Evolutionary conservation across 208 protist genomes (phyloP).

Genomic region (Vickermania ingenoplastis): DNA sequence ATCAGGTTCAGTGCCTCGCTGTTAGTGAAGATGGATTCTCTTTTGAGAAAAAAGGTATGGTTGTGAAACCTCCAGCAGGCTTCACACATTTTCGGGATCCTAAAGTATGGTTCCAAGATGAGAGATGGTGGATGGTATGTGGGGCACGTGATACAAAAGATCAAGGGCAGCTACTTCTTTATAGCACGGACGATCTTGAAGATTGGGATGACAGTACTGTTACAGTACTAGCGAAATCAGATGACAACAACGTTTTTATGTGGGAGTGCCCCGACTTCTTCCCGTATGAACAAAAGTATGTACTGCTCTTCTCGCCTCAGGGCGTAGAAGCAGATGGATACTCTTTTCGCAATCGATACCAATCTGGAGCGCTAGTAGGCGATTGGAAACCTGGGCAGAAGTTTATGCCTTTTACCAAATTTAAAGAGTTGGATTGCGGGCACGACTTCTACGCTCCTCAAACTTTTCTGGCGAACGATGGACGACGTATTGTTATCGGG

Average conservation of each 20-base stretch:
- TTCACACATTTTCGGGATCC: conserved; percentile 46
- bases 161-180: conserved; percentile 54
- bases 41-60: conserved; percentile 55
- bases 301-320: conserved; percentile 33
- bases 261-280: conserved; percentile 48
- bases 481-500: conserved; percentile 28
- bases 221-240: conserved; percentile 35
- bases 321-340: conserved; percentile 22
- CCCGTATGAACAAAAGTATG: conserved; percentile 10
- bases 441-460: conserved; percentile 46
- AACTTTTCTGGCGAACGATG: conserved; percentile 24
- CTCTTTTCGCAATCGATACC: conserved; percentile 26
- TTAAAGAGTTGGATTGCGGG: conserved; percentile 28
- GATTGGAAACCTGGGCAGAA: conserved; percentile 27
- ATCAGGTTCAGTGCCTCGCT: conserved; percentile 59
- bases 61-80: conserved; percentile 54
- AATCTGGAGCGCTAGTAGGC: conserved; percentile 26
- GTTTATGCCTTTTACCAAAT: conserved; percentile 23
- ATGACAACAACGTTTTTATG: conserved; percentile 52
- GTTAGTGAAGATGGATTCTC: conserved; percentile 55
- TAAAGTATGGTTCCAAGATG: conserved; percentile 40
- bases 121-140: conserved; percentile 56
- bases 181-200: conserved; percentile 51
- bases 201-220: conserved; percentile 61
- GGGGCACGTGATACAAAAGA: conserved; percentile 37